A percentile compares a stretch with the other conserved stretches of the same genome.
Conservation (phyloP, 352 stramenopile species). For the Globisporangium alternatum region DNA sequence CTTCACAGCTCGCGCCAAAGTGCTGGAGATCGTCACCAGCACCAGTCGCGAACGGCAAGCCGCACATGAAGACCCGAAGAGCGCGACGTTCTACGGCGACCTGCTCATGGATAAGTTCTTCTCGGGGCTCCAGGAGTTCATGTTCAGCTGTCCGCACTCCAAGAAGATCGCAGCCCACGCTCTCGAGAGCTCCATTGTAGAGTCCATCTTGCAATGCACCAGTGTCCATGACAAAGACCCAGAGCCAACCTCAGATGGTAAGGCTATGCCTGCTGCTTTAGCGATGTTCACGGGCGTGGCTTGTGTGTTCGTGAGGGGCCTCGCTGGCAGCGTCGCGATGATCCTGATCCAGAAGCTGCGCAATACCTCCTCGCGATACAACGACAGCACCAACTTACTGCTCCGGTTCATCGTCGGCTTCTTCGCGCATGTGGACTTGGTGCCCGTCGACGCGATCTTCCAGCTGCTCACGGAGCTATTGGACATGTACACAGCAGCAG, state of each 20-base stretch:
- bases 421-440: constrained; percentile 40
- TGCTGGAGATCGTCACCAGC: constrained; percentile 12
- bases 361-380: background rate
- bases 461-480: constrained; percentile 27
- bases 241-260: background rate
- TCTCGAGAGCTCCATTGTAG: constrained; percentile 23
- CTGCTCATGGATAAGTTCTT: constrained; percentile 68
- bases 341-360: constrained; percentile 15
- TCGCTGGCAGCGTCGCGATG: constrained; percentile 27
- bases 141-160: constrained; percentile 46
- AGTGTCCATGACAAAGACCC: background rate
- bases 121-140: constrained; percentile 43
- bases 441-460: constrained; percentile 29
- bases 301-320: constrained; percentile 43
- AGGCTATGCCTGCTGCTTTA: constrained; percentile 14
- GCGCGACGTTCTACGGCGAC: constrained; percentile 32
- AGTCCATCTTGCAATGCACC: background rate
- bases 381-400: constrained; percentile 1
- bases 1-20: constrained; percentile 23
- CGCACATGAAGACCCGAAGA: constrained; percentile 5
- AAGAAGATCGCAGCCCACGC: constrained; percentile 25
- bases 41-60: background rate
- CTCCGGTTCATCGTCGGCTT: constrained; percentile 36
- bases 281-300: constrained; percentile 32
- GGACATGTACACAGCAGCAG: constrained; percentile 17